Conservation (phyloP, 208 protist species). For the Leishmania braziliensis region DNA sequence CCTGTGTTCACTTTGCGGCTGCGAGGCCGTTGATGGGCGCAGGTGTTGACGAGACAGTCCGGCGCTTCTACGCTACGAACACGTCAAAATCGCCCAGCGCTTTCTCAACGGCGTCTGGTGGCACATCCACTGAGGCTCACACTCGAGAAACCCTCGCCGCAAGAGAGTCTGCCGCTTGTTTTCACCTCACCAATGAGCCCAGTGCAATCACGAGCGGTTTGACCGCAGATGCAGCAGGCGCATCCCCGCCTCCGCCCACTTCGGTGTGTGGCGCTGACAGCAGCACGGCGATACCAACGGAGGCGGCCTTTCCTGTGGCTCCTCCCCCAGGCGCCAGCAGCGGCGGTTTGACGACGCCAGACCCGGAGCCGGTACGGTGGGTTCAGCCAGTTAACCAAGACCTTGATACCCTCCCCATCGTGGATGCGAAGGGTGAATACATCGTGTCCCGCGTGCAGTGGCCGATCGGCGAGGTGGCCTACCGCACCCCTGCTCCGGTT, state of each 20-base stretch:
- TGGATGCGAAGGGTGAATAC: slow-evolving; percentile 81
- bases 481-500: slow-evolving; percentile 67
- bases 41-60: not conserved
- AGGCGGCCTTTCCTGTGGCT: not conserved
- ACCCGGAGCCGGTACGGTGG: slow-evolving; percentile 73
- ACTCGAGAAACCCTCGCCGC: not conserved
- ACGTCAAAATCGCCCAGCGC: not conserved
- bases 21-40: not conserved
- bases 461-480: slow-evolving; percentile 85
- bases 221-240: not conserved
- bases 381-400: slow-evolving; percentile 53
- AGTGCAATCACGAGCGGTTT: not conserved
- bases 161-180: too few relatives aligned
- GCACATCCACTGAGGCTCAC: not conserved
- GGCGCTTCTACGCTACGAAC: not conserved
- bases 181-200: not conserved
- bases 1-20: not conserved
- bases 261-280: not conserved
- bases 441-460: slow-evolving; percentile 86
- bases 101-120: not conserved
- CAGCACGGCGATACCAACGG: not conserved
- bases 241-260: not conserved
- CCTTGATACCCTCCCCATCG: slow-evolving; percentile 47
- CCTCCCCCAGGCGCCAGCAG: not conserved
- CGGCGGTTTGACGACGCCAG: slow-evolving; percentile 22